Evolutionary conservation across 225 moss, liverwort and hornwort species (phyloP), one percentile per base, ranked within the genome.

Genomic region (Rhytidiadelphus loreus): DNA sequence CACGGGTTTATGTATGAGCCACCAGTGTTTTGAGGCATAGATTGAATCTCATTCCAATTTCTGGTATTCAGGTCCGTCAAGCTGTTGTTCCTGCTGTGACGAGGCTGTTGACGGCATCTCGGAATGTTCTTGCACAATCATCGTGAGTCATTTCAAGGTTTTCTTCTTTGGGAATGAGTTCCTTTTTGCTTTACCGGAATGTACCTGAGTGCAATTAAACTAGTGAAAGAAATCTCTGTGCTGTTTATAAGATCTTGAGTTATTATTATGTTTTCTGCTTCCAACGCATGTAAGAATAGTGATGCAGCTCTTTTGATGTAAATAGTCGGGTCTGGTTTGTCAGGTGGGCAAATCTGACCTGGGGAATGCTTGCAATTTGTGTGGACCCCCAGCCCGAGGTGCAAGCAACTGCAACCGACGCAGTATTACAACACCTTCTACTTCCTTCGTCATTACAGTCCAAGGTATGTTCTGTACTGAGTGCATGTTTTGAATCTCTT

Each of bases 361-460:
- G 91, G 94, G 94, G 94, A 88, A 86, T 94, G 79, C 94, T 94
- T 88, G 94, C 94, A 91, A 88, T 91, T 89, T 93, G 92, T 90
- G 88, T 91, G 89, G 94, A 94, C 79, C 88, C 94, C 82, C 94
- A 94, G 88, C 92, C 94, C 52, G 94, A 91, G 81, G 94, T 94
- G 91, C 87, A 91, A 90, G 81, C 88, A 89, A 80, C 77, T 65
- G 94, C 92, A 78, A 88, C 53, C 86, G 90, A 89, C 76, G 83
- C 90, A 69, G 81, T 91, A 18, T 77, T 90, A 59, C 84, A 84
- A 55, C 84, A 86, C 77, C 92, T 94, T 53, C 65, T 94, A 56
- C 90, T 88, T 81, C 76, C 89, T 87, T 91, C 89, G 80, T 77
- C 90, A 81, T 41, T 63, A 80, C 89, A 91, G 59, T 86, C 88